Conservation (phyloP, 352 stramenopile genomes). For the Phytophthora crassamura region DNA sequence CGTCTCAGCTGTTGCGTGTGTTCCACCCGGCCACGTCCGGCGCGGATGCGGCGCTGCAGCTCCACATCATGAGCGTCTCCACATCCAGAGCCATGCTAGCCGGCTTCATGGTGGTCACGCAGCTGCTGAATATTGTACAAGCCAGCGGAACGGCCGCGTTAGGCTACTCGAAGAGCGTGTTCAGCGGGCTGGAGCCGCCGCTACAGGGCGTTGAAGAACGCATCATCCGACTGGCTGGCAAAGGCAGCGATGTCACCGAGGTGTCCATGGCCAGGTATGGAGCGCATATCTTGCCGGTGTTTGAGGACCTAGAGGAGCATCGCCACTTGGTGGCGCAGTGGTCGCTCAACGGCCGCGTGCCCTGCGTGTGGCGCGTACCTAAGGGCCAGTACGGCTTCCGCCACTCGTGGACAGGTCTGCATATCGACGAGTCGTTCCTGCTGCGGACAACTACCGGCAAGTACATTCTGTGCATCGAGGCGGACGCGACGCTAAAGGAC, state of each 20-base stretch:
- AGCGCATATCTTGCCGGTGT: constrained; percentile 69
- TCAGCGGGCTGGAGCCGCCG: constrained; percentile 52
- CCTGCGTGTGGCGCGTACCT: constrained; percentile 61
- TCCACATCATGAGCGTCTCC: constrained; percentile 53
- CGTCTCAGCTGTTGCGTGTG: constrained; percentile 34
- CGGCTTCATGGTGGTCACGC: constrained; percentile 70
- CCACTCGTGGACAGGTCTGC: constrained; percentile 60
- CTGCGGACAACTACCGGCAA: constrained; percentile 70
- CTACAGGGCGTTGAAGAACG: constrained; percentile 62
- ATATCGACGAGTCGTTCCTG: constrained; percentile 60
- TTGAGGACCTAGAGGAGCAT: constrained; percentile 54
- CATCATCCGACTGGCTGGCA: constrained; percentile 64
- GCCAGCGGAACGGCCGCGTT: constrained; percentile 53
- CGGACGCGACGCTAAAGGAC: constrained; percentile 61
- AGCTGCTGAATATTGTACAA: constrained; percentile 69
- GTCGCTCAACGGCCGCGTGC: constrained; percentile 62
- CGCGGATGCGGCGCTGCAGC: constrained; percentile 44
- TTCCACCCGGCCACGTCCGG: constrained; percentile 43
- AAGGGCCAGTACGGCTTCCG: constrained; percentile 64
- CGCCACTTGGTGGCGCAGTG: constrained; percentile 58
- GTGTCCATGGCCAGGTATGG: constrained; percentile 73
- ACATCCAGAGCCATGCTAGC: constrained; percentile 59
- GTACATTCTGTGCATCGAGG: constrained; percentile 71
- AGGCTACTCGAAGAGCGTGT: constrained; percentile 61
- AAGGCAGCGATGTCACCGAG: constrained; percentile 68